phyloP scores from a whole-genome alignment of 306 rosid species.

The Citrullus amarus region DNA sequence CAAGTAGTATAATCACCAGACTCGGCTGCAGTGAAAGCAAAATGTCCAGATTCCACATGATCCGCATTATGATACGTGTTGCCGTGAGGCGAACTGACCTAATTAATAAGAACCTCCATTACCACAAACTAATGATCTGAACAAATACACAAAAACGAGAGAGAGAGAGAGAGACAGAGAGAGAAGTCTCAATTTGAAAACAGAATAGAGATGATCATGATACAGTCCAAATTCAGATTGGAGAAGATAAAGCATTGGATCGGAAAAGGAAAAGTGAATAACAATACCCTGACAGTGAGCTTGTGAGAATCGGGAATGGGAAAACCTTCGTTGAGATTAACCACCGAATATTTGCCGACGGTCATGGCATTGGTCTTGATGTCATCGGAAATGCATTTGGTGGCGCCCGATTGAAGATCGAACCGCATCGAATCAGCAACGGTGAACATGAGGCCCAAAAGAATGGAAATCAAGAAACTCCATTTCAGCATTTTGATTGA shows the following conservation, averaged over 20 bases:
- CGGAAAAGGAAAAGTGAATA: neutral
- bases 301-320: conserved; percentile 51
- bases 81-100: conserved; percentile 72
- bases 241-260: neutral
- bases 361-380: conserved; percentile 53
- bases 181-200: neutral
- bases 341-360: conserved; percentile 57
- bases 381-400: conserved; percentile 76
- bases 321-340: conserved; percentile 36
- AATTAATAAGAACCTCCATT: conserved; percentile 22
- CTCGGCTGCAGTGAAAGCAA: conserved; percentile 72
- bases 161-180: neutral
- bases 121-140: conserved; percentile 19
- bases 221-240: neutral
- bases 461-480: conserved; percentile 18
- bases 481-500: conserved; percentile 13
- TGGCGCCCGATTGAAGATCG: conserved; percentile 47
- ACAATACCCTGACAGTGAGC: conserved; percentile 49
- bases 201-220: neutral
- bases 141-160: neutral
- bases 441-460: conserved; percentile 14
- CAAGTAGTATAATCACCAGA: conserved; percentile 64
- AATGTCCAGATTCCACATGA: conserved; percentile 57
- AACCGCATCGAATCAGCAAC: conserved; percentile 41
- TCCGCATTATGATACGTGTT: conserved; percentile 48